Conservation (phyloP, 768 basidiomycete species). For the Suillus hirtellus region DNA sequence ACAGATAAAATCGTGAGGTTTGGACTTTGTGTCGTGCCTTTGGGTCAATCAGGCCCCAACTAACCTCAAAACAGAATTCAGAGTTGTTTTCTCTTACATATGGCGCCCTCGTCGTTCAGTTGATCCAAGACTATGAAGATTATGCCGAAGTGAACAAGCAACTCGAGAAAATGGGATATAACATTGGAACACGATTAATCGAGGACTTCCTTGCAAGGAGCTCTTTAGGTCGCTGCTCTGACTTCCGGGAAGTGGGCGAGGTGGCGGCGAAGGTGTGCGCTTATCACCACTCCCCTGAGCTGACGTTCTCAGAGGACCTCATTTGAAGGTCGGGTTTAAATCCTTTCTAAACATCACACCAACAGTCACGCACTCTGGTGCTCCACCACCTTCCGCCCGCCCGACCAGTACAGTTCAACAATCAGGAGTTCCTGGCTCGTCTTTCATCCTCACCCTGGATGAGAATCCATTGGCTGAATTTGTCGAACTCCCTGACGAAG, state of each 20-base stretch:
- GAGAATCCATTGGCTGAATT: slow-evolving; percentile 98
- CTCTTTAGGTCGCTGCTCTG: slow-evolving; percentile 85
- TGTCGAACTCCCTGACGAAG: slow-evolving; percentile 94
- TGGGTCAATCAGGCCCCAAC: slow-evolving; percentile 22
- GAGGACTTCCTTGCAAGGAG: slow-evolving; percentile 97
- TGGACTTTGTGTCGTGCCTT: slow-evolving; percentile 12
- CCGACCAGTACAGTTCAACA: slow-evolving; percentile 44
- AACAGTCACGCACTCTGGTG: slow-evolving; percentile 65
- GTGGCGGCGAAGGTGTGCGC: slow-evolving; percentile 83
- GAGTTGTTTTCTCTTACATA: slow-evolving; percentile 97
- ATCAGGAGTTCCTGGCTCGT: slow-evolving; percentile 47
- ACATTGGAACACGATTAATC: slow-evolving; percentile 93
- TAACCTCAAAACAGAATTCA: slow-evolving; percentile 68
- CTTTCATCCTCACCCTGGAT: slow-evolving; percentile 84
- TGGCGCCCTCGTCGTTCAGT: slow-evolving; percentile 95
- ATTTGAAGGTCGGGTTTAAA: slow-evolving; percentile 89
- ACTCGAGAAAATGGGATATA: slow-evolving; percentile 99
- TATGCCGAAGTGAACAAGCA: slow-evolving; percentile 94
- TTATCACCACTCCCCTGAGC: slow-evolving; percentile 2
- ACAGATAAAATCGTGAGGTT: slow-evolving; percentile 89
- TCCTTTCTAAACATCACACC: slow-evolving; percentile 94
- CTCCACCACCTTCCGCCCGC: slow-evolving; percentile 53
- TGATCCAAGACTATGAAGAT: slow-evolving; percentile 99
- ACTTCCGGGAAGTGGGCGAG: slow-evolving; percentile 94
- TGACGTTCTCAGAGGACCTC: slow-evolving; percentile 3